These are phyloP conservation scores for Stephania cephalantha DNA, from an alignment of 164 flowering plant genomes.

Conservation along the genomic window DNA sequence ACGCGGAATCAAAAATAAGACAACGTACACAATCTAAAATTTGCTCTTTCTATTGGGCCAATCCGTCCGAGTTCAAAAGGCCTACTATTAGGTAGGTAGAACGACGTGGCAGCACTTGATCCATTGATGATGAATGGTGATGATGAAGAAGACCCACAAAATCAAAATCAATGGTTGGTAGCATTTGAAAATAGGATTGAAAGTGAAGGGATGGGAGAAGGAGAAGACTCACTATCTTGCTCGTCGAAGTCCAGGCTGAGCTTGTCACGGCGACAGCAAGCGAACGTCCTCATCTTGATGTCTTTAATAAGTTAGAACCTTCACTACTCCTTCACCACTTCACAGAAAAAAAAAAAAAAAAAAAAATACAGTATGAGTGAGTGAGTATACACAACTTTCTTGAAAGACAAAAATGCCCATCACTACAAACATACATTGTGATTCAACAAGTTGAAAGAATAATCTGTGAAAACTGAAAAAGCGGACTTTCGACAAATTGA, in stretches of 20 bases:
- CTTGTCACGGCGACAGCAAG: constrained; percentile 60
- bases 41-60: too few relatives aligned
- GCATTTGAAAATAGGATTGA: background rate
- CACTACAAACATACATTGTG: background rate
- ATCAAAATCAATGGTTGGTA: background rate
- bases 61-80: too few relatives aligned
- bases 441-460: background rate
- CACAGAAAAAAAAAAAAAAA: background rate
- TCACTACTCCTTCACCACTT: background rate
- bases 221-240: constrained; percentile 56
- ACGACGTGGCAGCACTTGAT: background rate
- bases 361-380: background rate
- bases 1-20: too few relatives aligned
- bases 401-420: background rate
- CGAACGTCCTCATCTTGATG: constrained; percentile 49
- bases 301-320: background rate
- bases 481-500: background rate
- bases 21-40: too few relatives aligned
- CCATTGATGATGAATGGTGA: background rate
- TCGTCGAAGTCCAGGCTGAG: constrained; percentile 70
- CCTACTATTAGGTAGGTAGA: too few relatives aligned
- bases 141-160: background rate
- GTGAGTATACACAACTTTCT: background rate
- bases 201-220: background rate
- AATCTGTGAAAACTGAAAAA: too few relatives aligned